Conservation (phyloP, 768 basidiomycete species). For the Phylloporus sp. region DNA sequence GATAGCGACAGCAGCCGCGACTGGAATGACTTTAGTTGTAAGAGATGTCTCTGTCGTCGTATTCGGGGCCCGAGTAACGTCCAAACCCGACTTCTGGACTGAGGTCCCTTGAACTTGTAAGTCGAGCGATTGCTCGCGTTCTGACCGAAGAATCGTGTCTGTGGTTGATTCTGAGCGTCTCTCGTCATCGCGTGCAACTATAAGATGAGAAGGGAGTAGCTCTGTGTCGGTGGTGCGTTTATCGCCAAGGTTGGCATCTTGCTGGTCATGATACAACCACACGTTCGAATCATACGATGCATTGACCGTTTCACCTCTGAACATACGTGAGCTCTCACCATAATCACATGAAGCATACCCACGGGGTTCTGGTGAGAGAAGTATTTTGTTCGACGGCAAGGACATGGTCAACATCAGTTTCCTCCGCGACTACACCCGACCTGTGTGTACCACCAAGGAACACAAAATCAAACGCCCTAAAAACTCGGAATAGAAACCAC, state of each 20-base stretch:
- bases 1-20: not conserved
- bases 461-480: not conserved
- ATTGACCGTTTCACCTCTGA: not conserved
- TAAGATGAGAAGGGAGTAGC: not conserved
- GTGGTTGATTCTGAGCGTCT: not conserved
- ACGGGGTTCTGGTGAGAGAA: not conserved
- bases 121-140: not conserved
- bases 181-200: not conserved
- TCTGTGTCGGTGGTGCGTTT: not conserved
- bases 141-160: not conserved
- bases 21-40: not conserved
- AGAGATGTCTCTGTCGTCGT: not conserved
- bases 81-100: not conserved
- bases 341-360: not conserved
- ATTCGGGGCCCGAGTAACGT: not conserved
- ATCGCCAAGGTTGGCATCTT: not conserved
- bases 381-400: not conserved
- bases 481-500: not conserved
- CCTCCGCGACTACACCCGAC: not conserved
- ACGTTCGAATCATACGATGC: not conserved
- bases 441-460: not conserved
- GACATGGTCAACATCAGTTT: not conserved
- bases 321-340: not conserved
- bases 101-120: not conserved
- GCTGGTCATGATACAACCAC: not conserved